A percentile compares a stretch with the other conserved stretches of the same genome.
Conservation (phyloP, 164 flowering plant genomes). For the Houttuynia cordata region DNA sequence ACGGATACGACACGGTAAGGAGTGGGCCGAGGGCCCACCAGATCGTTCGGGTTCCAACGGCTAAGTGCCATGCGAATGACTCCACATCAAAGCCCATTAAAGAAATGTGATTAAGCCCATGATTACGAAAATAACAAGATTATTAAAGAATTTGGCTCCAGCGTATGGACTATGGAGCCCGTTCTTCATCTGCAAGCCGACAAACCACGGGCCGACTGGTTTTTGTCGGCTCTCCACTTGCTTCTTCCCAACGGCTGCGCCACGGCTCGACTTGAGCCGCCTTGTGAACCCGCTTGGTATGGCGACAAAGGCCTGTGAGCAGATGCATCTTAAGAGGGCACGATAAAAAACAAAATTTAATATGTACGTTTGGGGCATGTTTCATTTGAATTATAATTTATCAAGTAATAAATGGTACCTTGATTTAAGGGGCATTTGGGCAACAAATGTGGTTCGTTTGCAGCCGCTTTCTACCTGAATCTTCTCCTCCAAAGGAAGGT, state of each 20-base stretch:
- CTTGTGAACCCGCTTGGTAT: neutral
- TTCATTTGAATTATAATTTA: too few relatives aligned
- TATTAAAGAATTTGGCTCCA: slow-evolving; percentile 10
- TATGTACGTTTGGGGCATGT: too few relatives aligned
- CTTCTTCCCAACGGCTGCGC: neutral
- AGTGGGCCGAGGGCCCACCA: slow-evolving; percentile 6
- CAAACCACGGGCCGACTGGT: slow-evolving; percentile 28
- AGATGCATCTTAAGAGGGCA: neutral
- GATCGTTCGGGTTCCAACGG: slow-evolving; percentile 13
- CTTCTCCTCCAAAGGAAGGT: too few relatives aligned
- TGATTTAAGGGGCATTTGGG: too few relatives aligned
- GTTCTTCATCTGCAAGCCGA: slow-evolving; percentile 18
- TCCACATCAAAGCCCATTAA: slow-evolving; percentile 12
- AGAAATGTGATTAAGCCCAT: slow-evolving; percentile 1
- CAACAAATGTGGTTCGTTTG: too few relatives aligned
- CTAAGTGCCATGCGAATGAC: slow-evolving; percentile 6
- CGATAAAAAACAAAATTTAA: too few relatives aligned
- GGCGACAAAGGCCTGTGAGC: neutral
- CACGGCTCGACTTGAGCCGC: neutral
- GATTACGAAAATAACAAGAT: neutral
- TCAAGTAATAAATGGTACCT: too few relatives aligned
- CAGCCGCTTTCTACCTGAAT: too few relatives aligned
- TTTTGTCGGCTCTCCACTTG: slow-evolving; percentile 19
- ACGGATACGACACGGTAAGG: slow-evolving; percentile 24
- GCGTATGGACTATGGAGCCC: slow-evolving; percentile 19